Percentiles rank a stretch among this genome's conserved stretches.
Conservation (phyloP, 2,329 filamentous ascomycete genomes). For the Onygenales sp. region DNA sequence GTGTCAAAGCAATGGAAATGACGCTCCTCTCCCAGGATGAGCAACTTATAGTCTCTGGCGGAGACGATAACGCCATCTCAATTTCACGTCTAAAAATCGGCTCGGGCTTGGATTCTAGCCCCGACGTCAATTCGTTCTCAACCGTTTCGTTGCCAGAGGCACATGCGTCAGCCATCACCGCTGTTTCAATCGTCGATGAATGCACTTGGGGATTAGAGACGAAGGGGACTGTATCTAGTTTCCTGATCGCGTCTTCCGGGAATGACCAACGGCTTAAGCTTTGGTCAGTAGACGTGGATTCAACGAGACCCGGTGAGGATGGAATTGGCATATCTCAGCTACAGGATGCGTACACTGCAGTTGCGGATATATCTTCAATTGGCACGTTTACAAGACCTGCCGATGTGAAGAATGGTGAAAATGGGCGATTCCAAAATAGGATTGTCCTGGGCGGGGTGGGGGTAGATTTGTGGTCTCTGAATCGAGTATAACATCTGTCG, state of each 20-base stretch:
- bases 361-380: slow-evolving; percentile 48
- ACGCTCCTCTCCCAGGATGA: slow-evolving; percentile 22
- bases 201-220: background rate
- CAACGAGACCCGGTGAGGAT: slow-evolving; percentile 11
- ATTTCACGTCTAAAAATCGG: slow-evolving; percentile 37
- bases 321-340: slow-evolving; percentile 15
- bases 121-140: slow-evolving; percentile 14
- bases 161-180: slow-evolving; percentile 36
- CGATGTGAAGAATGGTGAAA: slow-evolving; percentile 5
- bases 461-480: slow-evolving; percentile 34
- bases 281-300: slow-evolving; percentile 28
- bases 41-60: slow-evolving; percentile 59
- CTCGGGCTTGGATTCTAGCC: background rate
- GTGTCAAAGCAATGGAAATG: slow-evolving; percentile 53
- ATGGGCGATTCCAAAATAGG: slow-evolving; percentile 6
- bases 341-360: slow-evolving; percentile 34
- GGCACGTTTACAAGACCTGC: slow-evolving; percentile 23
- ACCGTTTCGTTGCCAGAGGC: slow-evolving; percentile 32
- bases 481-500: background rate
- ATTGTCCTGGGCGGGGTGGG: slow-evolving; percentile 41
- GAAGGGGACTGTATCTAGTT: slow-evolving; percentile 4
- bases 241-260: slow-evolving; percentile 29
- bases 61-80: slow-evolving; percentile 78
- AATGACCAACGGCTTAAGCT: slow-evolving; percentile 40
- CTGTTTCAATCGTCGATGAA: slow-evolving; percentile 23